Conservation (phyloP, 2,329 filamentous ascomycete genomes). For the Sordariomycetes sp. region DNA sequence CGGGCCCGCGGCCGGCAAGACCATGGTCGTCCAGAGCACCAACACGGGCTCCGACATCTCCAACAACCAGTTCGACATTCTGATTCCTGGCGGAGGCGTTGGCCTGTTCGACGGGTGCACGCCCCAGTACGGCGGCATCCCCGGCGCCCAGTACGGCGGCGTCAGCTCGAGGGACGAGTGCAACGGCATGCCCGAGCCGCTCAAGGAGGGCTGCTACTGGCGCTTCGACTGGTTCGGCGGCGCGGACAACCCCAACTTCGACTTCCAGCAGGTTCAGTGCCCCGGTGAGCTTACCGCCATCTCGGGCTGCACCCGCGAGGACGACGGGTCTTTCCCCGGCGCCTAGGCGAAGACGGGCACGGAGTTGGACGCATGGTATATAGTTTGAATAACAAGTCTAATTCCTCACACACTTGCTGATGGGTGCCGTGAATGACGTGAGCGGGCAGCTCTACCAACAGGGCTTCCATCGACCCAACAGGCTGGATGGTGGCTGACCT, state of each 20-base stretch:
- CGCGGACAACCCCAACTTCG: conserved; percentile 47
- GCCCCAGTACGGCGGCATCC: conserved; percentile 31
- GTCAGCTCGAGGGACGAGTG: conserved; percentile 41
- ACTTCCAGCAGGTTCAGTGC: conserved; percentile 47
- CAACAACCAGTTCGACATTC: conserved; percentile 49
- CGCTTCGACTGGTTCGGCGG: conserved; percentile 56
- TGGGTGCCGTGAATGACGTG: too few relatives aligned
- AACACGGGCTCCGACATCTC: conserved; percentile 52
- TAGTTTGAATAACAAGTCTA: too few relatives aligned
- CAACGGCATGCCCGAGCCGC: conserved; percentile 37
- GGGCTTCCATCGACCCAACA: too few relatives aligned
- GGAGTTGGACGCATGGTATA: too few relatives aligned
- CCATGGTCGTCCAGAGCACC: conserved; percentile 54
- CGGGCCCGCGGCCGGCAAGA: conserved; percentile 46
- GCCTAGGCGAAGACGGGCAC: too few relatives aligned
- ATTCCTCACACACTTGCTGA: too few relatives aligned
- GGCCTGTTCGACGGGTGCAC: conserved; percentile 45
- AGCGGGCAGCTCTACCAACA: too few relatives aligned
- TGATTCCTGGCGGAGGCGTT: conserved; percentile 45
- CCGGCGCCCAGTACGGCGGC: conserved; percentile 49
- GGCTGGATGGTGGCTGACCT: too few relatives aligned
- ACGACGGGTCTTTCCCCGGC: conserved; percentile 18
- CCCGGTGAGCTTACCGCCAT: conserved; percentile 35
- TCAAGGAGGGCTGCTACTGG: conserved; percentile 52
- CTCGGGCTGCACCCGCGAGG: conserved; percentile 23